Evolutionary conservation across 2,329 filamentous ascomycete genomes (phyloP), one percentile per base, ranked within the genome.

Genomic region (Penicillium vulpinum): DNA sequence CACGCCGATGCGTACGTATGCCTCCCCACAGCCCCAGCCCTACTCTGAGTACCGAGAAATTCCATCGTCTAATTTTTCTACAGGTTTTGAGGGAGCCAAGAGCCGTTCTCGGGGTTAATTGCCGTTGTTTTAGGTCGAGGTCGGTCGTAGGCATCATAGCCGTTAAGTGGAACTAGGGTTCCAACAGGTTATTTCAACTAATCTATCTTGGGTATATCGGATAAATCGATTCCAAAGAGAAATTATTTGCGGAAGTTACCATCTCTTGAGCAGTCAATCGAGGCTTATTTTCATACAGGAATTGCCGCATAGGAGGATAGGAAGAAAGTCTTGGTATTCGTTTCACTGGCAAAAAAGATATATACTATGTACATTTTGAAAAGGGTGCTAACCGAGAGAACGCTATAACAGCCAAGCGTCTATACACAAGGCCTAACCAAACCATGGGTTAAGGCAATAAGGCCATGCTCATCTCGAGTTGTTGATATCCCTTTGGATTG

Each of bases 401-500:
- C 39, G 52, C 52, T 55, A 21, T 24, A 21, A 41, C 33, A 43
- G 35, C n/a, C 24, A 49, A 50, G 38, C 9, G 48, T 22, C 35
- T 41, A 18, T 21, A 28, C 10, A 33, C 21, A 35, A 33, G 3
- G 11, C 31, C n/a, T 15, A 43, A 29, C 13, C 21, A 21, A 21
- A 18, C 33, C 16, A 21, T 8, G 15, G 16, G 41, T 16, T 46
- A 56, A 28, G 54, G 48, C 5, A 45, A 10, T 21, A 56, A 39
- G 24, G 18, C 51, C 38, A 43, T 59, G 21, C 41, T 43, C 61
- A 63, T 63, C 35, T 63, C 56, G 18, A 63, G 52, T 36, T 46
- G 61, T 26, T 63, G 59, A 44, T 63, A 63, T 11, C 58, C 52
- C 33, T 61, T 60, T 31, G 46, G 45, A 31, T 44, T 22, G 35